These are phyloP conservation scores for Penicillium sclerotiorum DNA, from an alignment of 2,329 filamentous ascomycete genomes.

Conservation along the genomic window DNA sequence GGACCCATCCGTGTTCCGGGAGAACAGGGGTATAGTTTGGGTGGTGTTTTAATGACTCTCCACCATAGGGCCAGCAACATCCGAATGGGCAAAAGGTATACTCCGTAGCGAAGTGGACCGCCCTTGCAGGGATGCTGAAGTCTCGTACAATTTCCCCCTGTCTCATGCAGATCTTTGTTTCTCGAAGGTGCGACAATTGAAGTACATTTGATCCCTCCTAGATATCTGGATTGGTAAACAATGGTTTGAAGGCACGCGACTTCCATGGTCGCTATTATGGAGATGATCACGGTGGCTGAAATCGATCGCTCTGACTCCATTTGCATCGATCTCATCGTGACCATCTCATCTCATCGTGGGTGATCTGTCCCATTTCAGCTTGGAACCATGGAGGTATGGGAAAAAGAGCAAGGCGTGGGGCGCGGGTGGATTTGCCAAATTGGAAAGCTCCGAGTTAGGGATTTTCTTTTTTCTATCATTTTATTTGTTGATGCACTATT, in stretches of 20 bases:
- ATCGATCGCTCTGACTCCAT: no score
- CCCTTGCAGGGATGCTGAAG: slow-evolving; percentile 4
- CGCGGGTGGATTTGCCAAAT: background rate
- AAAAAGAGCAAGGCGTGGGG: background rate
- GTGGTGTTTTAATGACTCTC: background rate
- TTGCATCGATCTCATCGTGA: background rate
- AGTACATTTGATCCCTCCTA: background rate
- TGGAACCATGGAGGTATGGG: no score
- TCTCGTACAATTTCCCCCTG: background rate
- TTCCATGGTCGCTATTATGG: no score
- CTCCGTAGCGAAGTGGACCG: background rate
- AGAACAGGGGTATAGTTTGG: background rate
- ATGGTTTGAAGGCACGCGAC: background rate
- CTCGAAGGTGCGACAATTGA: background rate
- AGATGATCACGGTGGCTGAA: no score
- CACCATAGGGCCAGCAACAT: background rate
- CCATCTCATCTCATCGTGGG: background rate
- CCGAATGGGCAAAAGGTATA: background rate
- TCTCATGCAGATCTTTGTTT: slow-evolving; percentile 1
- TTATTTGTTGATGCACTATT: no score
- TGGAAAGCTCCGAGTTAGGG: background rate
- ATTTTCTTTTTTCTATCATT: no score
- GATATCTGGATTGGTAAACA: background rate
- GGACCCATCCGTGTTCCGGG: background rate
- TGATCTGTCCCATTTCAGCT: background rate